Conservation (phyloP, 1,284 basidiomycete genomes). For the Sporisorium scitamineum region DNA sequence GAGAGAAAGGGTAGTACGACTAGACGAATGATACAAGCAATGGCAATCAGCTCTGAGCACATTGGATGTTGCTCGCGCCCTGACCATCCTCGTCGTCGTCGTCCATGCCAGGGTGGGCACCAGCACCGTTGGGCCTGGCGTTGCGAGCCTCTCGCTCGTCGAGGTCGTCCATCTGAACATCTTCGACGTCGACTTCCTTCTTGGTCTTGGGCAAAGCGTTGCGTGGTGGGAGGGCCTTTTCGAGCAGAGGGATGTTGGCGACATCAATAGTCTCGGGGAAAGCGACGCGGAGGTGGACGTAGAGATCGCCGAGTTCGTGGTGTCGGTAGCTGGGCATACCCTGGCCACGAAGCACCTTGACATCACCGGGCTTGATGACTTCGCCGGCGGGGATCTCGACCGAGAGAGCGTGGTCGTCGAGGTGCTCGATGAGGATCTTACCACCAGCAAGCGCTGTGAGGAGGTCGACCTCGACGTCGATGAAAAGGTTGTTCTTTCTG, state of each 20-base stretch:
- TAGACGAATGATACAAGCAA: neutral
- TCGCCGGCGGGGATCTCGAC: conserved; percentile 86
- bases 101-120: conserved; percentile 75
- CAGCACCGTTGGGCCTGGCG: conserved; percentile 67
- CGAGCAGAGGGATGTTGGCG: conserved; percentile 79
- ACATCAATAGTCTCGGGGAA: conserved; percentile 89
- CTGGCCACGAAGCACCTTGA: conserved; percentile 92
- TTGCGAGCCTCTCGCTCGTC: conserved; percentile 79
- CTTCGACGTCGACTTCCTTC: conserved; percentile 79
- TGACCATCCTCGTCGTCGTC: conserved; percentile 77
- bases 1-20: neutral
- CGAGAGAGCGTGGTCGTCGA: conserved; percentile 89
- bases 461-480: conserved; percentile 89
- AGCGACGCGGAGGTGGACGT: conserved; percentile 84
- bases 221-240: conserved; percentile 87
- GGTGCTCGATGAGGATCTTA: conserved; percentile 87
- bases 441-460: conserved; percentile 94
- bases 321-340: conserved; percentile 99
- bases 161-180: conserved; percentile 85
- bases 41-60: conserved; percentile 54
- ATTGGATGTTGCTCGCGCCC: conserved; percentile 52
- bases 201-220: conserved; percentile 78
- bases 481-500: conserved; percentile 90
- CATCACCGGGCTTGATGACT: conserved; percentile 89
- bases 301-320: conserved; percentile 95